phyloP scores from a whole-genome alignment of 2,329 filamentous ascomycete genomes.

The Penicillium freii region DNA sequence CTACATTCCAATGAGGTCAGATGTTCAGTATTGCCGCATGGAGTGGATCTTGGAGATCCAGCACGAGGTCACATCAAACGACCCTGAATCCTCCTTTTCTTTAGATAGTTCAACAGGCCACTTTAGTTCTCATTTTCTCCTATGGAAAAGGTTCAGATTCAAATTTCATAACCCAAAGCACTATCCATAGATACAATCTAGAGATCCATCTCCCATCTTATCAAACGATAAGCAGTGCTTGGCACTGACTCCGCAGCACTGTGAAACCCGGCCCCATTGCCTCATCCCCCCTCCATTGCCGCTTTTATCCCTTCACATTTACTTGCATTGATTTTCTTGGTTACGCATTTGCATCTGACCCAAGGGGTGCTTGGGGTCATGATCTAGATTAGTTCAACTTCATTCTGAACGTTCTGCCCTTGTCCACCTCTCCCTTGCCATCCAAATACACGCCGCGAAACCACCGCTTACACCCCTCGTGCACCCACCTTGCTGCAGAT shows the following conservation, averaged over 20 bases:
- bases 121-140: neutral
- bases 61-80: slow-evolving; percentile 16
- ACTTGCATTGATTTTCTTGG: slow-evolving; percentile 10
- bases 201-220: slow-evolving; percentile 15
- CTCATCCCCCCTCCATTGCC: slow-evolving; percentile 24
- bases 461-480: slow-evolving; percentile 7
- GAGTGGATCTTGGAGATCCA: slow-evolving; percentile 3
- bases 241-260: slow-evolving; percentile 23
- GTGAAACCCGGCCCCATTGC: slow-evolving; percentile 23
- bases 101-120: neutral
- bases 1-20: slow-evolving; percentile 10
- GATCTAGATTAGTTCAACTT: slow-evolving; percentile 5
- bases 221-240: slow-evolving; percentile 24
- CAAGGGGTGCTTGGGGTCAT: slow-evolving; percentile 3
- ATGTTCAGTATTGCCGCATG: neutral
- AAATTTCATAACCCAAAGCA: neutral
- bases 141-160: neutral
- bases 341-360: slow-evolving; percentile 4
- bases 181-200: neutral
- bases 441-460: neutral
- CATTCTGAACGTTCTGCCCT: neutral
- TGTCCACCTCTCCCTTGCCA: slow-evolving; percentile 3
- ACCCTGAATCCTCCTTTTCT: neutral
- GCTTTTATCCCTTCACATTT: slow-evolving; percentile 16
- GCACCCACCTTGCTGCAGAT: neutral